Evolutionary conservation across 352 stramenopile species (phyloP), one percentile per base, ranked within the genome.

Genomic region (Phytophthora sp.): DNA sequence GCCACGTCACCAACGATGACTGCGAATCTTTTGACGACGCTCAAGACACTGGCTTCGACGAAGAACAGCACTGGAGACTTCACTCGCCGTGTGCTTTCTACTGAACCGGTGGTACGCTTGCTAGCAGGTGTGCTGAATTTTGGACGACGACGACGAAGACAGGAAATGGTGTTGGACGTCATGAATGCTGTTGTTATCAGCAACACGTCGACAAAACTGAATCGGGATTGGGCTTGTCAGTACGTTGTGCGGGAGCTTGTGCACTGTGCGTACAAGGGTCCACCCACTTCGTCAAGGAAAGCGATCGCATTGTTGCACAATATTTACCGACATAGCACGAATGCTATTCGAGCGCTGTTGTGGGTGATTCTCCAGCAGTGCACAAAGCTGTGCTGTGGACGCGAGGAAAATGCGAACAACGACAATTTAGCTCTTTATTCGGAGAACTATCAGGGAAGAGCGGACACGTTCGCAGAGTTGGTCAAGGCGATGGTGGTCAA

Each of bases 301-400:
- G 66, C 69, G 24, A 58, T 75, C 11, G 52, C 51, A 2, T 51
- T 86, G 47, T 31, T 88, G 21, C 73, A 85, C 13, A 70, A 53
- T 3, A 71, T 89, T 13, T 65, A 60, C 39, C 54, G 56, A 42
- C 36, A 57, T n/a, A 58, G 42, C 16, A 44, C 39, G 3, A 63
- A 60, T 46, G 33, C 33, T 27, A 55, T 66, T 46, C 44, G 47
- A 8, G 52, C 61, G 27, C 27, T 79, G 18, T 51, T 90, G 23
- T 92, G 82, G 84, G 53, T 69, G 27, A 53, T 89, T 38, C 29
- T 93, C 21, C 68, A 82, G 27, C 73, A 84, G 33, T 93, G 84
- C 36, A 89, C 82, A 2, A 79, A 66, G 33, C 61, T 79, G 24
- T 91, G 82, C 44, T 91, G 80, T 41, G 80, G 82, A 30, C 85